phyloP scores from a whole-genome alignment of 139 green algal species.

The Edaphochlamys debaryana region DNA sequence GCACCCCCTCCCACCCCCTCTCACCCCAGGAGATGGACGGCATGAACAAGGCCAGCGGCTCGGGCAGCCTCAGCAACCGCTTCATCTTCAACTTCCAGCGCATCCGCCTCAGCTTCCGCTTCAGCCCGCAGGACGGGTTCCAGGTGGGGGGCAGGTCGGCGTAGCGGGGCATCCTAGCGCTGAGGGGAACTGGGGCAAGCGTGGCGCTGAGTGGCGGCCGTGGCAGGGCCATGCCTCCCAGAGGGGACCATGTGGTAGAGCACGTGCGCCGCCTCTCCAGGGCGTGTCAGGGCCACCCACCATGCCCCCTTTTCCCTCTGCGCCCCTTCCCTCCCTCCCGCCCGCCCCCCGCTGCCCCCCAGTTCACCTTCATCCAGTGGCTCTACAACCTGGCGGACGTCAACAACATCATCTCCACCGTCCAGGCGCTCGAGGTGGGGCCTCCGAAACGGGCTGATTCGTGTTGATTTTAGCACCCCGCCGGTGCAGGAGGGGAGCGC shows the following conservation, averaged over 20 bases:
- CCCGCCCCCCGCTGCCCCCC: neutral
- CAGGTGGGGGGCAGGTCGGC: neutral
- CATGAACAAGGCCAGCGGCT: neutral
- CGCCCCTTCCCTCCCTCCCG: neutral
- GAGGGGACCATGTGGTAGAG: too few species aligned
- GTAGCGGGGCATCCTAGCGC: too few species aligned
- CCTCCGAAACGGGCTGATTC: too few species aligned
- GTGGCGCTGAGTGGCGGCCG: too few species aligned
- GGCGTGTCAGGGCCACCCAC: too few species aligned
- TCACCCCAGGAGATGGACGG: neutral
- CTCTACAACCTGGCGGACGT: conserved; percentile 2
- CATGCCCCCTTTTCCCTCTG: neutral
- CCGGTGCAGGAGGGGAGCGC: too few species aligned
- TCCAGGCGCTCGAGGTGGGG: neutral
- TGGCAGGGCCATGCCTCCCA: too few species aligned
- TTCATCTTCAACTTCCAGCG: conserved; percentile 6
- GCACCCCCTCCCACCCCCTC: too few species aligned
- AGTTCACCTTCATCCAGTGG: conserved; percentile 14
- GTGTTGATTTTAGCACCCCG: too few species aligned
- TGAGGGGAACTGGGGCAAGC: too few species aligned
- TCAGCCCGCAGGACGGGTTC: neutral
- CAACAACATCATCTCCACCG: neutral
- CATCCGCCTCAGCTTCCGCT: conserved; percentile 10
- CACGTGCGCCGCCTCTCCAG: too few species aligned
- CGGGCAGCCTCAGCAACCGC: neutral